Percentiles rank a stretch among this genome's conserved stretches.
phyloP scores from a whole-genome alignment of 768 basidiomycete species.

The Roridomyces roridus region DNA sequence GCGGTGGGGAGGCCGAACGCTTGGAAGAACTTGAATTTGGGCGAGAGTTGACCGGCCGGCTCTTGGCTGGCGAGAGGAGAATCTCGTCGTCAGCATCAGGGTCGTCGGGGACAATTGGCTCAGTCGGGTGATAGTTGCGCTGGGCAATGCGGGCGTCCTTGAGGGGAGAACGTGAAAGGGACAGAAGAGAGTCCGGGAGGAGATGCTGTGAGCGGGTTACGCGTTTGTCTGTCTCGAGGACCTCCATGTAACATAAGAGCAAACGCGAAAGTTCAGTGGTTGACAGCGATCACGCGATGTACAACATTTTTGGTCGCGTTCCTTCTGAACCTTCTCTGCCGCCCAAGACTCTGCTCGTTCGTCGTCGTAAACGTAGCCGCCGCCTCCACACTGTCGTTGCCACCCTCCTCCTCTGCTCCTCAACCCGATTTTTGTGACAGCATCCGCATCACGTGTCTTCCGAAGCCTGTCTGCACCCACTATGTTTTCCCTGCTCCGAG shows the following conservation, averaged over 20 bases:
- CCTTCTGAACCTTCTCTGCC: too few species aligned
- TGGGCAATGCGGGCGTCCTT: slow-evolving; percentile 54
- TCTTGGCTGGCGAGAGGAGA: slow-evolving; percentile 50
- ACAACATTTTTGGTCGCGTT: background rate
- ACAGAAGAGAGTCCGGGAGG: slow-evolving; percentile 51
- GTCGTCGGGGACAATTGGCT: slow-evolving; percentile 19
- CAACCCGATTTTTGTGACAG: background rate
- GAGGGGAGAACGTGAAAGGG: slow-evolving; percentile 54
- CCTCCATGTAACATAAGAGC: slow-evolving; percentile 15
- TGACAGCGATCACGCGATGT: background rate
- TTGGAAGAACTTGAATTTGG: slow-evolving; percentile 36
- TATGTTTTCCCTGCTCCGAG: slow-evolving; percentile 13
- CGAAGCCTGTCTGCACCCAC: too few species aligned
- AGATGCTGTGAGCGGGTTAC: slow-evolving; percentile 60
- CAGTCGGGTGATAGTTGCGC: slow-evolving; percentile 30
- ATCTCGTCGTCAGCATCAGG: slow-evolving; percentile 54
- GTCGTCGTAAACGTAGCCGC: too few species aligned
- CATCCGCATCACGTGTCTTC: background rate
- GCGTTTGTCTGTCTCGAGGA: slow-evolving; percentile 39
- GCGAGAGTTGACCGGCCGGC: slow-evolving; percentile 17
- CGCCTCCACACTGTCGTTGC: too few species aligned
- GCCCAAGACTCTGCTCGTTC: too few species aligned
- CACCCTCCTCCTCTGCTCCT: too few species aligned
- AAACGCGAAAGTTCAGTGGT: background rate
- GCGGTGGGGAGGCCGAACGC: slow-evolving; percentile 44